Conservation (phyloP, 768 basidiomycete species). For the Baorangia bicolor region DNA sequence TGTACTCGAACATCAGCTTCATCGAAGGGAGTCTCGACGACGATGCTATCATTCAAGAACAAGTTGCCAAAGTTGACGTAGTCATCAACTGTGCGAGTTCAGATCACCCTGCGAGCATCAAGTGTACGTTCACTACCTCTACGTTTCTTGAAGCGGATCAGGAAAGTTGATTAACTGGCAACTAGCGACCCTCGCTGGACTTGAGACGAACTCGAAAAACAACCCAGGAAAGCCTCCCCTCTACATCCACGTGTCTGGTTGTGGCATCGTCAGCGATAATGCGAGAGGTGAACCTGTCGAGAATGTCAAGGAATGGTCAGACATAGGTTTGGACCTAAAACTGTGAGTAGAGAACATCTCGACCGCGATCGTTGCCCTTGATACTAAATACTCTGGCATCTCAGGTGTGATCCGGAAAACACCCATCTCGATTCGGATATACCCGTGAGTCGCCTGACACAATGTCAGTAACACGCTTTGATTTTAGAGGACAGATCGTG, state of each 20-base stretch:
- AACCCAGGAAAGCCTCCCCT: constrained; percentile 40
- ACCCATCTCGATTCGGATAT: constrained; percentile 35
- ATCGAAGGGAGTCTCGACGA: constrained; percentile 42
- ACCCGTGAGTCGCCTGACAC: constrained; percentile 17
- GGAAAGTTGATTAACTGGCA: background rate
- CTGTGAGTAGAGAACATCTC: constrained; percentile 18
- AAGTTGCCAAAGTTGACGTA: constrained; percentile 37
- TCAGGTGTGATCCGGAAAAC: constrained; percentile 30
- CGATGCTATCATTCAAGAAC: constrained; percentile 33
- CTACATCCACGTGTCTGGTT: constrained; percentile 45
- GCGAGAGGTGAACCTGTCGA: constrained; percentile 38
- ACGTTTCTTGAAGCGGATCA: background rate
- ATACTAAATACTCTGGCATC: background rate
- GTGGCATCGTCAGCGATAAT: constrained; percentile 41
- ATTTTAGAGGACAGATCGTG: constrained; percentile 29
- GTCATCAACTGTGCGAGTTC: constrained; percentile 44
- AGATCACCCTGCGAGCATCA: constrained; percentile 36
- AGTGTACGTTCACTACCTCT: constrained; percentile 24
- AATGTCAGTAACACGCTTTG: background rate
- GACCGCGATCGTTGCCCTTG: background rate
- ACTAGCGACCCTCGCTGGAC: constrained; percentile 39
- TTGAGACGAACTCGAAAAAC: constrained; percentile 36
- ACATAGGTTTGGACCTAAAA: constrained; percentile 37
- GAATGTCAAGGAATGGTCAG: constrained; percentile 35
- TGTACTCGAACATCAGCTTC: constrained; percentile 36